Conservation (phyloP, 768 basidiomycete genomes). For the Hemileccinum impolitum region DNA sequence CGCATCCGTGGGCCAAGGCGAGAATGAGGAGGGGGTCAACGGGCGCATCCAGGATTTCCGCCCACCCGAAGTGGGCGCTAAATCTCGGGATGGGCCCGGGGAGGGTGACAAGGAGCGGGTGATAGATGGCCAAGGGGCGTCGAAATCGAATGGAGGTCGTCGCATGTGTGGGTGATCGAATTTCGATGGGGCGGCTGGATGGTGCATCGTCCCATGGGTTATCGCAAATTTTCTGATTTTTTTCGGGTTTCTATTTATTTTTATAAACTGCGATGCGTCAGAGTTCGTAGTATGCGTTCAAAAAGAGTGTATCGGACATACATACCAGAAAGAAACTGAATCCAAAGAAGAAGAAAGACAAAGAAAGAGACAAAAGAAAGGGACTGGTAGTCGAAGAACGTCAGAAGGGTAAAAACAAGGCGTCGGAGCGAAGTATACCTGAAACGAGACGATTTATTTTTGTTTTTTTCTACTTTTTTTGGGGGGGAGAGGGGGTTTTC, state of each 20-base stretch:
- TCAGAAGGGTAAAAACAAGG: background rate
- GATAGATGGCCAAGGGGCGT: background rate
- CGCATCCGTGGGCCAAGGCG: background rate
- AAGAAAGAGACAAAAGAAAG: background rate
- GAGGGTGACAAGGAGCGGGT: background rate
- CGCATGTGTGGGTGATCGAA: background rate
- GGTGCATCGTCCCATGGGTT: background rate
- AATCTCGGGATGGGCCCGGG: slow-evolving; percentile 4
- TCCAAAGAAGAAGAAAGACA: background rate
- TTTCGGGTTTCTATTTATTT: background rate
- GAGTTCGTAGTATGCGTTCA: background rate
- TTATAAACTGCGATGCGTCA: background rate
- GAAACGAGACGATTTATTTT: background rate
- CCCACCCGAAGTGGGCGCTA: slow-evolving; percentile 4
- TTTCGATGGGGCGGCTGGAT: background rate
- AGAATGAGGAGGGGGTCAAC: slow-evolving; percentile 1
- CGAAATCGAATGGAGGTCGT: background rate
- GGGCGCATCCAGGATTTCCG: slow-evolving; percentile 5
- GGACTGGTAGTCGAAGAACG: background rate
- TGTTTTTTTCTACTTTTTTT: background rate
- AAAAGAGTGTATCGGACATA: background rate
- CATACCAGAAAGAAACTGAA: background rate
- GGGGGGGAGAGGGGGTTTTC: no score
- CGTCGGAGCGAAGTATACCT: background rate
- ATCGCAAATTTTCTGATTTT: slow-evolving; percentile 6